A percentile compares a stretch with the other conserved stretches of the same genome.
Evolutionary conservation across 2,329 filamentous ascomycete species (phyloP).

Genomic region (Tolypocladium tundrense): DNA sequence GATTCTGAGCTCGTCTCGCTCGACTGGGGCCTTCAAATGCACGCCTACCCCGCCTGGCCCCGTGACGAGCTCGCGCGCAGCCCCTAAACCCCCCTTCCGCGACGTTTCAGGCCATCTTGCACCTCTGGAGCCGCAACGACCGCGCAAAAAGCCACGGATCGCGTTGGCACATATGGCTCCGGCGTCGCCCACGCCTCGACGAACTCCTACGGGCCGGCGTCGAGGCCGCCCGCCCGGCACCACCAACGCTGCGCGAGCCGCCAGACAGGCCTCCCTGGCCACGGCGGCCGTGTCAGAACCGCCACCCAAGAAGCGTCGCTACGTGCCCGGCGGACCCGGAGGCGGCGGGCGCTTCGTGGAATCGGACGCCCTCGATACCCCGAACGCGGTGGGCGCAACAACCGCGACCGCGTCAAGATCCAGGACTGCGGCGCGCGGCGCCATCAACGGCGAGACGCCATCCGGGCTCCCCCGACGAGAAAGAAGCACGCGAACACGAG

Average conservation of each 20-base stretch:
- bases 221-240: conserved; percentile 36
- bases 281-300: conserved; percentile 40
- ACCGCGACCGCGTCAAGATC: conserved; percentile 40
- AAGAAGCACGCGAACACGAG: conserved; percentile 44
- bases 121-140: not conserved
- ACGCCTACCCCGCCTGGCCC: conserved; percentile 13
- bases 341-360: conserved; percentile 80
- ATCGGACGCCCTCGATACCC: conserved; percentile 52
- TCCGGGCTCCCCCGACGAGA: conserved; percentile 44
- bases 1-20: conserved; percentile 5
- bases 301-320: conserved; percentile 61
- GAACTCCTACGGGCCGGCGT: conserved; percentile 31
- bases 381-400: conserved; percentile 21
- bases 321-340: conserved; percentile 77
- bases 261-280: conserved; percentile 23
- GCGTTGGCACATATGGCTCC: conserved; percentile 18
- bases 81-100: conserved; percentile 8
- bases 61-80: conserved; percentile 20
- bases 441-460: conserved; percentile 21
- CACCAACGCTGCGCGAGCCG: conserved; percentile 29
- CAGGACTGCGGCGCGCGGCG: conserved; percentile 37
- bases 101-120: conserved; percentile 1
- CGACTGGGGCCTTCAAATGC: conserved; percentile 11
- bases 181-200: conserved; percentile 27
- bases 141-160: not conserved